Evolutionary conservation across 75 land plant genomes (phyloP), one percentile per base, ranked within the genome.

Genomic region (Selaginella moellendorffii): DNA sequence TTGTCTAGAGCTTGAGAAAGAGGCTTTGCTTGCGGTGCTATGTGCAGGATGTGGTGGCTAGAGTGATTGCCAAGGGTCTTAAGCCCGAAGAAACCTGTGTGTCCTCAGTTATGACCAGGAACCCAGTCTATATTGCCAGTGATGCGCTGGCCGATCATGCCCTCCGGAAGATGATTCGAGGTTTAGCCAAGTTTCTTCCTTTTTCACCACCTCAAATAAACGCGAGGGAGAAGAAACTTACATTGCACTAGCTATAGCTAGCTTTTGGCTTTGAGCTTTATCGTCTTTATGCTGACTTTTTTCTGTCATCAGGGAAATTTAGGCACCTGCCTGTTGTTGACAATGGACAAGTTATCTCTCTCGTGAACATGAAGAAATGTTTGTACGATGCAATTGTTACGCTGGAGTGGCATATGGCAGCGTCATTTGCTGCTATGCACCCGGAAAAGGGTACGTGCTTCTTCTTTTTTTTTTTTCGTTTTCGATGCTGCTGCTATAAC

Each of bases 321-420:
- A 56, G 59, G 24, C 59, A 56, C 24, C 59, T 56, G 5, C 59
- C 59, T 2, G 59, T 56, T 19, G 59, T 56, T 21, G 59, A 56
- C 5, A 21, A 56, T 56, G 59, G 59, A 36, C 46, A 19, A 25
- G 59, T 56, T 9, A 19, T 56, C n/a, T 5, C 59, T 2, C 24
- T 56, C 8, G 25, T 56, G 59, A 25, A 56, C 19, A 56, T 56
- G 9, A 56, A 56, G 2, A 56, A 56, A 8, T 19, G 25, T 36
- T 36, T 56, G 19, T 56, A 56, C n/a, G 59, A 56, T 56, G 59
- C 59, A 5, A 56, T 56, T 56, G 59, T 24, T 5, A 19, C 17
- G 8, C 21, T 56, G 21, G 59, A 56, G n/a, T 21, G 59, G 59
- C 17, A 19, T 9, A 5, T 24, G 19, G 59, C 8, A 56, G 59